A percentile compares a stretch with the other conserved stretches of the same genome.
These are phyloP conservation scores for Sisymbrium irio DNA, from an alignment of 345 rosid species.

Conservation along the genomic window DNA sequence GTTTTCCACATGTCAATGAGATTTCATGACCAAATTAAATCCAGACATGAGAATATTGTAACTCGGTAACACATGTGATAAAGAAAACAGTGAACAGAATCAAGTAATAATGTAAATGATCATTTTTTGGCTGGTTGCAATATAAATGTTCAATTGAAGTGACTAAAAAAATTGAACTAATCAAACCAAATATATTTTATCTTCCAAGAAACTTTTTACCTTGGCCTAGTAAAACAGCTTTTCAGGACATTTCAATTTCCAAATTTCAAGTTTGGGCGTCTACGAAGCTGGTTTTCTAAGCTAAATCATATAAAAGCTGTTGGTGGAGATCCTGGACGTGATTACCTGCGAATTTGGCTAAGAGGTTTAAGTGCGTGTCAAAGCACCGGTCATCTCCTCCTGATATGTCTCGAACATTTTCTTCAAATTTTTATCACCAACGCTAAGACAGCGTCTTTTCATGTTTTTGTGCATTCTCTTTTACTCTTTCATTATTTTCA, in stretches of 20 bases:
- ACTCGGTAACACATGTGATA: conserved; percentile 14
- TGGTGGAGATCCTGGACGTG: too few relatives aligned
- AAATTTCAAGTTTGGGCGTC: neutral
- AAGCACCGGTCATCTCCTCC: too few relatives aligned
- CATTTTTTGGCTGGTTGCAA: conserved; percentile 19
- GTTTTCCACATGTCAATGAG: conserved; percentile 25
- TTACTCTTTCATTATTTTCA: too few relatives aligned
- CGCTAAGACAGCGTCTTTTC: too few relatives aligned
- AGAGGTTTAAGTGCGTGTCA: too few relatives aligned
- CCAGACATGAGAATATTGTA: conserved; percentile 13
- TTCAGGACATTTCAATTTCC: neutral
- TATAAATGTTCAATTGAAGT: neutral
- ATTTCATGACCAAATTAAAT: neutral
- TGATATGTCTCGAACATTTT: too few relatives aligned
- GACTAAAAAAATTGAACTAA: neutral
- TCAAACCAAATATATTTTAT: neutral
- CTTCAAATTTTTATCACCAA: too few relatives aligned
- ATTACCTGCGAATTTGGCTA: too few relatives aligned
- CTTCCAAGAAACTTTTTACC: neutral
- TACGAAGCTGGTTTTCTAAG: neutral
- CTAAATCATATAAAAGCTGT: too few relatives aligned
- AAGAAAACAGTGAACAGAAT: neutral
- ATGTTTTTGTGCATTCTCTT: too few relatives aligned
- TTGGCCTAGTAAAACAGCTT: neutral
- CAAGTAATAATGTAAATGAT: conserved; percentile 32